Evolutionary conservation across 2,329 filamentous ascomycete species (phyloP).

Genomic region (Dothideomycetidae sp.): DNA sequence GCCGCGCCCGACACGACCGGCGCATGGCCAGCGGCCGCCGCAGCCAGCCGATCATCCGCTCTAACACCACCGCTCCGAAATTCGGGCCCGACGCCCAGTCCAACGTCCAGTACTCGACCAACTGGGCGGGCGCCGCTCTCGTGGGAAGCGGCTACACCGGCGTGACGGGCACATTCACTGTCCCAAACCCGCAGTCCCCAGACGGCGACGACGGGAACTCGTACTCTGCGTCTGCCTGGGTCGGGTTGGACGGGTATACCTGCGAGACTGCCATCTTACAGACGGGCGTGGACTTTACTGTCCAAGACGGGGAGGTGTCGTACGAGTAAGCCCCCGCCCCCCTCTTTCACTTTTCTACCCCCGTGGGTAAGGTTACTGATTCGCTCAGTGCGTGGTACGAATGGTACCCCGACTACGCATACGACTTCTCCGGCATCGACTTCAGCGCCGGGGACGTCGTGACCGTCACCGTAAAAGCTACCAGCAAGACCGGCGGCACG

Average conservation of each 20-base stretch:
- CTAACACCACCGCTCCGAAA: constrained; percentile 16
- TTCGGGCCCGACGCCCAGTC: constrained; percentile 27
- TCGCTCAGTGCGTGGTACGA: constrained; percentile 50
- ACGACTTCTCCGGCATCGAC: constrained; percentile 36
- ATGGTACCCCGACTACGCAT: constrained; percentile 44
- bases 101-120: constrained; percentile 36
- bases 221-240: constrained; percentile 42
- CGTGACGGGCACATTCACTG: constrained; percentile 40
- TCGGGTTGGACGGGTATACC: constrained; percentile 48
- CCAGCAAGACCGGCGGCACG: constrained; percentile 29
- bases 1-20: constrained; percentile 21
- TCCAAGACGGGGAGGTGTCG: constrained; percentile 25
- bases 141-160: constrained; percentile 37
- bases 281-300: constrained; percentile 43
- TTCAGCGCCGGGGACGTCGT: constrained; percentile 34
- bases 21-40: constrained; percentile 20
- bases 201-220: constrained; percentile 22
- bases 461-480: constrained; percentile 27
- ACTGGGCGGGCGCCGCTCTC: constrained; percentile 47
- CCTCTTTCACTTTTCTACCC: too few species aligned
- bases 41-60: constrained; percentile 21
- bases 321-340: too few species aligned
- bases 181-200: constrained; percentile 36
- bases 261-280: constrained; percentile 41
- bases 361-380: too few species aligned